These are phyloP conservation scores for Blechomonas ayalai DNA, from an alignment of 208 protist genomes.

Conservation along the genomic window DNA sequence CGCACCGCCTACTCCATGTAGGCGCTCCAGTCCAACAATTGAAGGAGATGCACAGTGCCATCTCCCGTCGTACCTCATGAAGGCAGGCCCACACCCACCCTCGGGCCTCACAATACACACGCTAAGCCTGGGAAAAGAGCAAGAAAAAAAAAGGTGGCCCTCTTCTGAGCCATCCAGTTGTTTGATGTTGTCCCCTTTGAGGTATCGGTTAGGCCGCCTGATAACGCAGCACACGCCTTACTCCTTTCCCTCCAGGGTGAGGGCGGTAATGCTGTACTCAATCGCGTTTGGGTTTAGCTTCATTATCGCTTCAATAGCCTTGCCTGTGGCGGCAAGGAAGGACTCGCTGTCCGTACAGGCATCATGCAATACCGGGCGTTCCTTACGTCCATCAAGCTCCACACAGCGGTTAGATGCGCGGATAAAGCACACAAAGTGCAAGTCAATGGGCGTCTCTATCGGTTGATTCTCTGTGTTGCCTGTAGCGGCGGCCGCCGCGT, in stretches of 20 bases:
- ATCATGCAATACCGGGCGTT: slow-evolving; percentile 76
- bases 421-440: slow-evolving; percentile 95
- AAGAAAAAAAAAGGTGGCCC: no score
- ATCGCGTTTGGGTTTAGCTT: slow-evolving; percentile 37
- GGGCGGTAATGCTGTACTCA: slow-evolving; percentile 76
- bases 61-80: no score
- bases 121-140: not conserved
- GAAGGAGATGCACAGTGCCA: no score
- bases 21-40: no score
- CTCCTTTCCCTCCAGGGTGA: no score
- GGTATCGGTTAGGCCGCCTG: no score
- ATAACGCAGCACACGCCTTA: no score
- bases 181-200: not conserved
- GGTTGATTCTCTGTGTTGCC: slow-evolving; percentile 58
- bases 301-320: slow-evolving; percentile 75
- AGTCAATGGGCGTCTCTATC: slow-evolving; percentile 65
- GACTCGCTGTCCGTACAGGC: slow-evolving; percentile 32
- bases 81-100: no score
- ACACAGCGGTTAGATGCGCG: slow-evolving; percentile 73
- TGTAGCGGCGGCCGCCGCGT: slow-evolving; percentile 45
- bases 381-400: slow-evolving; percentile 92
- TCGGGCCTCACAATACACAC: not conserved
- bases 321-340: slow-evolving; percentile 63
- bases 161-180: not conserved
- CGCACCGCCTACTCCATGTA: no score